phyloP scores from a whole-genome alignment of 148 eudicot species.

The Heliamphora exappendiculata region DNA sequence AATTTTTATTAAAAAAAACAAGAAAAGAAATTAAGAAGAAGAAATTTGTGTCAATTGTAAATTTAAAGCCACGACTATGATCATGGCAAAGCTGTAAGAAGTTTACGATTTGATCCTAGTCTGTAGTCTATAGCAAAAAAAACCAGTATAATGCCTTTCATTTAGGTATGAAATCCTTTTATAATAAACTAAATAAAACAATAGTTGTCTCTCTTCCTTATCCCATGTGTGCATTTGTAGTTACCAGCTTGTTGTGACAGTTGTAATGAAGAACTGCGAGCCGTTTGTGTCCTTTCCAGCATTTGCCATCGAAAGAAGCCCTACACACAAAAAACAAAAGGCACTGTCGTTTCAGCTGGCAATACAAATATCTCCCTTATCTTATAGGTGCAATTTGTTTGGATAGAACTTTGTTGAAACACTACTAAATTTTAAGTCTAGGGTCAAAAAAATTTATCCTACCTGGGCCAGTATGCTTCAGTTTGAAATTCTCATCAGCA shows the following conservation, averaged over 20 bases:
- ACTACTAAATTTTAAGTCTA: not conserved
- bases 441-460: not conserved
- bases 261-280: conserved; percentile 94
- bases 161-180: not conserved
- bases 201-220: not conserved
- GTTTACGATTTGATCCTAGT: not conserved
- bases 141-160: no score
- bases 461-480: conserved; percentile 99
- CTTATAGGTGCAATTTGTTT: not conserved
- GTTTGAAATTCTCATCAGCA: conserved; percentile 91
- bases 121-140: not conserved
- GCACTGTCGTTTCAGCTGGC: not conserved
- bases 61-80: no score
- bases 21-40: not conserved
- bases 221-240: not conserved
- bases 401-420: not conserved
- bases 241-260: conserved; percentile 95
- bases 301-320: conserved; percentile 93
- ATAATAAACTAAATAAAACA: not conserved
- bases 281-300: conserved; percentile 90
- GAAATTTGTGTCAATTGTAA: not conserved
- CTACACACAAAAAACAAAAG: conserved; percentile 27
- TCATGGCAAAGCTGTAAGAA: no score
- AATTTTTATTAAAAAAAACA: no score
- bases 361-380: not conserved